Conservation (phyloP, 1,139 yeast genomes). For the Lodderomyces jiufengensis region DNA sequence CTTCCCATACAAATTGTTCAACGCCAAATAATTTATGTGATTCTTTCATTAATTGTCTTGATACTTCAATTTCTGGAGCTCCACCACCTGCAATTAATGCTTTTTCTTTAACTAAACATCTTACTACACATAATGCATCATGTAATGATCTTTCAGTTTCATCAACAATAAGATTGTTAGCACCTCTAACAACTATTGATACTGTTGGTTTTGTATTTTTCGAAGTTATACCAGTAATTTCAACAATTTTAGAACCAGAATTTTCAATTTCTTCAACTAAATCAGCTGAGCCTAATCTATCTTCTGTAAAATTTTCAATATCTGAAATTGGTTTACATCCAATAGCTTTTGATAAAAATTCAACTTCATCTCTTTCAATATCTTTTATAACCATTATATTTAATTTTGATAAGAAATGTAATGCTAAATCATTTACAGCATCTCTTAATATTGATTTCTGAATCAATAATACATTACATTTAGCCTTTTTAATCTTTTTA, state of each 20-base stretch:
- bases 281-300: constrained; percentile 88
- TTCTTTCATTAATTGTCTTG: constrained; percentile 76
- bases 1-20: constrained; percentile 92
- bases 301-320: constrained; percentile 87
- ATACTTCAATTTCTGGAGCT: constrained; percentile 95
- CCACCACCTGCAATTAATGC: constrained; percentile 99
- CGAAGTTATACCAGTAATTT: constrained; percentile 73
- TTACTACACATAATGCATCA: constrained; percentile 93
- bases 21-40: constrained; percentile 79
- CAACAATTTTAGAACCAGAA: constrained; percentile 88
- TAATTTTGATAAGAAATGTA: constrained; percentile 88
- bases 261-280: constrained; percentile 89
- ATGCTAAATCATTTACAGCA: constrained; percentile 94
- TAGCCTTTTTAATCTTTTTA: constrained; percentile 93
- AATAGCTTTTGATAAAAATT: constrained; percentile 83
- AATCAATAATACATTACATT: constrained; percentile 89
- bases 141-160: constrained; percentile 97
- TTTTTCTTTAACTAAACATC: constrained; percentile 91
- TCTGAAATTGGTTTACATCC: constrained; percentile 98
- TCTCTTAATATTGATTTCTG: constrained; percentile 95
- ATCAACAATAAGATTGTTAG: constrained; percentile 82
- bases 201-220: constrained; percentile 72
- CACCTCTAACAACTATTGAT: constrained; percentile 91
- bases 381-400: constrained; percentile 94
- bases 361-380: constrained; percentile 94